Evolutionary conservation across 2,329 filamentous ascomycete species (phyloP).

Genomic region (Dryadomyces quercivorus): DNA sequence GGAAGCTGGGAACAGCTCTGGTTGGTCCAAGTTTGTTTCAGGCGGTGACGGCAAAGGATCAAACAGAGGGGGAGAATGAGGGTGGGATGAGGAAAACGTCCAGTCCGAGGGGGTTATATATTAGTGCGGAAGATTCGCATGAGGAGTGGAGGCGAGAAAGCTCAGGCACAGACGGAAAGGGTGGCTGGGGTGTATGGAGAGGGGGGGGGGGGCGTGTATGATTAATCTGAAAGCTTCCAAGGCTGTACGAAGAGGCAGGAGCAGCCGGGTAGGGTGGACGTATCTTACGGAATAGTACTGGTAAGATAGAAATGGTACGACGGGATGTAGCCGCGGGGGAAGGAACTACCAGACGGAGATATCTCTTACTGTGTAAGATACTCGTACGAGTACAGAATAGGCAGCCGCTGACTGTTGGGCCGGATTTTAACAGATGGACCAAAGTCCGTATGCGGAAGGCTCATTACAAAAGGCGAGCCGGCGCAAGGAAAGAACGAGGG

Average conservation of each 20-base stretch:
- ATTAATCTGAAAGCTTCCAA: neutral
- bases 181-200: too few species aligned
- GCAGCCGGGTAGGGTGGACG: neutral
- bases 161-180: neutral
- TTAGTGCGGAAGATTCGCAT: neutral
- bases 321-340: too few species aligned
- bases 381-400: too few species aligned
- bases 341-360: neutral
- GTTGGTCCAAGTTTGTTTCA: neutral
- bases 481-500: neutral
- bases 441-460: too few species aligned
- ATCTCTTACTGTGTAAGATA: too few species aligned
- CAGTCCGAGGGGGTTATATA: neutral
- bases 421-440: too few species aligned
- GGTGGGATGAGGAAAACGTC: neutral
- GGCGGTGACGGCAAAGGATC: neutral
- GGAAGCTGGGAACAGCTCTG: neutral
- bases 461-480: too few species aligned
- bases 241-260: neutral
- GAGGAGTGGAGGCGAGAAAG: neutral
- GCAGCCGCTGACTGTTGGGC: too few species aligned
- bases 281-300: neutral
- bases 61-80: neutral
- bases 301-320: neutral
- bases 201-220: neutral